Conservation (phyloP, 345 rosid genomes). For the Erucastrum elatum region DNA sequence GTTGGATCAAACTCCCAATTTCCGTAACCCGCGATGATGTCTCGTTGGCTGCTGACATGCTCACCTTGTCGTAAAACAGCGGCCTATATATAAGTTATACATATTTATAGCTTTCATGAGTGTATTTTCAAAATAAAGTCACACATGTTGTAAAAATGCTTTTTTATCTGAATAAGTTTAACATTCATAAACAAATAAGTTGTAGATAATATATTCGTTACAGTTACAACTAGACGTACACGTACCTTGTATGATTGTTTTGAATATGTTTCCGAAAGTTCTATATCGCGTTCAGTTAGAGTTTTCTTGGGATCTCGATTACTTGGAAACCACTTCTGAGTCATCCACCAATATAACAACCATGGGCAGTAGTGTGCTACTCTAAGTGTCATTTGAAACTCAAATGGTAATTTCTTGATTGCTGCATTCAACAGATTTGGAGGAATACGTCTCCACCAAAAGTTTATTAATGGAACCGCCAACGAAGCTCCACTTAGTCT, state of each 20-base stretch:
- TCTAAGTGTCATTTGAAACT: conserved; percentile 50
- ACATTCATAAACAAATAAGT: too few relatives aligned
- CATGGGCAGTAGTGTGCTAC: conserved; percentile 71
- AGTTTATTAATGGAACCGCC: conserved; percentile 69
- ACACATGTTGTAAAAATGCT: too few relatives aligned
- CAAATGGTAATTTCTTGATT: conserved; percentile 39
- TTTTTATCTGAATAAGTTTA: too few relatives aligned
- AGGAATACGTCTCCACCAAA: conserved; percentile 84
- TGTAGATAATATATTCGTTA: background rate
- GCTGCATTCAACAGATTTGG: conserved; percentile 39
- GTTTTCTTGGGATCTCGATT: conserved; percentile 48
- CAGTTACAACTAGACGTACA: conserved; percentile 5
- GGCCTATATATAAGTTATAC: conserved; percentile 37
- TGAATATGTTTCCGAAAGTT: conserved; percentile 42
- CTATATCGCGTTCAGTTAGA: conserved; percentile 43
- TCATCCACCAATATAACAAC: conserved; percentile 87
- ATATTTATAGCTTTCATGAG: background rate
- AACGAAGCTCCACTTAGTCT: conserved; percentile 67
- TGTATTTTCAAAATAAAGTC: background rate
- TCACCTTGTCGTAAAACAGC: conserved; percentile 65
- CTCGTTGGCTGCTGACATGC: conserved; percentile 55
- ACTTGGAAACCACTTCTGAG: conserved; percentile 76
- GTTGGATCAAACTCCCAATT: conserved; percentile 81
- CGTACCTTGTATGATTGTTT: conserved; percentile 51
- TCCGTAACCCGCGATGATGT: conserved; percentile 51